These are phyloP conservation scores for Wickerhamomyces ciferrii DNA, from an alignment of 805 yeast genomes.

Conservation along the genomic window DNA sequence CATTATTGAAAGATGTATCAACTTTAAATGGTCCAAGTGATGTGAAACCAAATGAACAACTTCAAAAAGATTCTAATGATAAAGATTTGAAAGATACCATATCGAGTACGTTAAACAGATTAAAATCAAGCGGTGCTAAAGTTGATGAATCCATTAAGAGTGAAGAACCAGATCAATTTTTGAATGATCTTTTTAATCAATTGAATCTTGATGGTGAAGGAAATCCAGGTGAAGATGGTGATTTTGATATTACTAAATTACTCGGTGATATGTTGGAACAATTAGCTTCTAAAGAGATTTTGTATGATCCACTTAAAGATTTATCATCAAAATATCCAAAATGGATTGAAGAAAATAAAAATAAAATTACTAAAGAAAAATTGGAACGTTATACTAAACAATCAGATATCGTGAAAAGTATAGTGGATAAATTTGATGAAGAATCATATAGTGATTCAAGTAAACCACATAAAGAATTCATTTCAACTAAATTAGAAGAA, in stretches of 20 bases:
- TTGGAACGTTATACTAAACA: slow-evolving; percentile 54
- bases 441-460: slow-evolving; percentile 51
- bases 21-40: slow-evolving; percentile 20
- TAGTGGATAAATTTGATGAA: slow-evolving; percentile 63
- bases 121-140: slow-evolving; percentile 69
- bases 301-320: slow-evolving; percentile 86
- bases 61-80: slow-evolving; percentile 9
- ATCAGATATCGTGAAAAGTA: slow-evolving; percentile 50
- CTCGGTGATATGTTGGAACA: slow-evolving; percentile 74
- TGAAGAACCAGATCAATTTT: slow-evolving; percentile 45
- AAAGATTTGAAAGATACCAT: slow-evolving; percentile 64
- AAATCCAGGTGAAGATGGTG: slow-evolving; percentile 27
- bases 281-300: slow-evolving; percentile 76
- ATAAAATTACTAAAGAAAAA: slow-evolving; percentile 34
- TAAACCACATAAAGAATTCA: slow-evolving; percentile 37
- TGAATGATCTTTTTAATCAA: slow-evolving; percentile 63
- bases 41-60: too few species aligned
- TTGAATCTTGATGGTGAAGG: slow-evolving; percentile 40
- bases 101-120: slow-evolving; percentile 71
- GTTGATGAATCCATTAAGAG: slow-evolving; percentile 56
- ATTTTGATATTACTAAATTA: slow-evolving; percentile 57
- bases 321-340: slow-evolving; percentile 65
- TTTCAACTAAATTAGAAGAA: slow-evolving; percentile 57
- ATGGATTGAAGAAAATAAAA: slow-evolving; percentile 57
- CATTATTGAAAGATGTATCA: slow-evolving; percentile 28